A percentile compares a stretch with the other conserved stretches of the same genome.
Conservation (phyloP, 169 alveolate genomes). For the Blepharisma undulans region DNA sequence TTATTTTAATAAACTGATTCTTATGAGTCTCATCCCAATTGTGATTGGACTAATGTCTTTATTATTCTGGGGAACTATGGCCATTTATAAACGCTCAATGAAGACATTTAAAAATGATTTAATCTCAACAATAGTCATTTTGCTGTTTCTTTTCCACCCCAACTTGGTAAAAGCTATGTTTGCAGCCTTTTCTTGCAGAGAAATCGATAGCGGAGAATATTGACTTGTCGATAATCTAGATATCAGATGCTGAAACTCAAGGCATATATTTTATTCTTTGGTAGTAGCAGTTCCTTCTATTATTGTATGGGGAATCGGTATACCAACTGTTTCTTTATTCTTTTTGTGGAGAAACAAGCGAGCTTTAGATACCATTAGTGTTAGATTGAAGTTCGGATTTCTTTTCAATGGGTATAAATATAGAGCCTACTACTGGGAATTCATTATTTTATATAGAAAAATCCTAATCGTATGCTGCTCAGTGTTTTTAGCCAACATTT, state of each 20-base stretch:
- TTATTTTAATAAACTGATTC: slow-evolving; percentile 6
- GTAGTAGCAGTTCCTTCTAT: slow-evolving; percentile 50
- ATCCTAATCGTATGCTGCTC: slow-evolving; percentile 36
- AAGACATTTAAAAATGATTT: not conserved
- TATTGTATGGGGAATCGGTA: slow-evolving; percentile 58
- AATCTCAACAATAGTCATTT: slow-evolving; percentile 47
- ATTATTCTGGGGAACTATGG: not conserved
- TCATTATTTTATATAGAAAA: slow-evolving; percentile 43
- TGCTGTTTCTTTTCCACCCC: slow-evolving; percentile 62
- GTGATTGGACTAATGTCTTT: not conserved
- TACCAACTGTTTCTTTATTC: slow-evolving; percentile 45
- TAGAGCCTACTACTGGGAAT: slow-evolving; percentile 50
- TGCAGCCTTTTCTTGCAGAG: slow-evolving; percentile 43
- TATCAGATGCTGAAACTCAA: slow-evolving; percentile 49
- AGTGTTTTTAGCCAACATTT: slow-evolving; percentile 24
- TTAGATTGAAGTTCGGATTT: slow-evolving; percentile 44
- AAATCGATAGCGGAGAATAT: slow-evolving; percentile 33
- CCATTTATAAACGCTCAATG: not conserved
- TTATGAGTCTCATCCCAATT: not conserved
- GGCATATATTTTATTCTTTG: slow-evolving; percentile 44
- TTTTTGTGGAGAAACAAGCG: slow-evolving; percentile 39
- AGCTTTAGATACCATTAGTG: not conserved
- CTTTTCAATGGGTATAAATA: slow-evolving; percentile 47
- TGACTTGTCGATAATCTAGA: slow-evolving; percentile 35
- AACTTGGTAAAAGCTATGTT: slow-evolving; percentile 49